phyloP scores from a whole-genome alignment of 352 stramenopile species.

The Bremia lactucae region DNA sequence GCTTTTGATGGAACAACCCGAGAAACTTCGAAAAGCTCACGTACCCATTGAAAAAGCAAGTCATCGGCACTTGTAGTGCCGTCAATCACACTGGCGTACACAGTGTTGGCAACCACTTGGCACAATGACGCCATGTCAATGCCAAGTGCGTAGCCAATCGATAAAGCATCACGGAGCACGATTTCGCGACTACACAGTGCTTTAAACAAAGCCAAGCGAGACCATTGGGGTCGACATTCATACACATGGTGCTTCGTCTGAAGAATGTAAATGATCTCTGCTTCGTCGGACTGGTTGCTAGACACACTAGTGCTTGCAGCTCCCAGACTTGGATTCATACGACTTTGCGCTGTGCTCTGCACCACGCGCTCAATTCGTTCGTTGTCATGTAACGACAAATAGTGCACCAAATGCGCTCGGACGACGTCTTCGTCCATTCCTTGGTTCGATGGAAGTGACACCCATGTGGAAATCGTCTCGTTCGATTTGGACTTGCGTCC shows the following conservation, averaged over 20 bases:
- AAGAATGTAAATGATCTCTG: constrained; percentile 72
- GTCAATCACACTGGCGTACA: constrained; percentile 36
- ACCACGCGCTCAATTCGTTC: constrained; percentile 64
- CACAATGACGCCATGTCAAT: constrained; percentile 84
- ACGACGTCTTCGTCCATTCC: constrained; percentile 35
- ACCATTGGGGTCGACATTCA: constrained; percentile 80
- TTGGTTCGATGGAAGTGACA: constrained; percentile 68
- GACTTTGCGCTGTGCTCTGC: constrained; percentile 38
- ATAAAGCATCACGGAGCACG: constrained; percentile 54
- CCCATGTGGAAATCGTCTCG: constrained; percentile 55
- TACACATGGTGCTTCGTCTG: constrained; percentile 79
- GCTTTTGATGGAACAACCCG: constrained; percentile 51
- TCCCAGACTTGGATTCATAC: not conserved
- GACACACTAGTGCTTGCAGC: constrained; percentile 5
- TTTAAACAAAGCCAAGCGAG: constrained; percentile 67
- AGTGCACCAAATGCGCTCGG: constrained; percentile 72
- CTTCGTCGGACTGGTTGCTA: constrained; percentile 19
- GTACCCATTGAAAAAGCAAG: constrained; percentile 47
- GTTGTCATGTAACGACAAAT: constrained; percentile 59
- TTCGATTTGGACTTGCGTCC: constrained; percentile 24
- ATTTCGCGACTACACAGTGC: constrained; percentile 49
- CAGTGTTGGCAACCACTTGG: constrained; percentile 70
- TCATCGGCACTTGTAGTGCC: constrained; percentile 14
- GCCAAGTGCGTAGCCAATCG: constrained; percentile 74
- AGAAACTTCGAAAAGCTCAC: constrained; percentile 63